Evolutionary conservation across 352 stramenopile species (phyloP), one percentile per base, ranked within the genome.

Genomic region (Phytopythium helicoides): DNA sequence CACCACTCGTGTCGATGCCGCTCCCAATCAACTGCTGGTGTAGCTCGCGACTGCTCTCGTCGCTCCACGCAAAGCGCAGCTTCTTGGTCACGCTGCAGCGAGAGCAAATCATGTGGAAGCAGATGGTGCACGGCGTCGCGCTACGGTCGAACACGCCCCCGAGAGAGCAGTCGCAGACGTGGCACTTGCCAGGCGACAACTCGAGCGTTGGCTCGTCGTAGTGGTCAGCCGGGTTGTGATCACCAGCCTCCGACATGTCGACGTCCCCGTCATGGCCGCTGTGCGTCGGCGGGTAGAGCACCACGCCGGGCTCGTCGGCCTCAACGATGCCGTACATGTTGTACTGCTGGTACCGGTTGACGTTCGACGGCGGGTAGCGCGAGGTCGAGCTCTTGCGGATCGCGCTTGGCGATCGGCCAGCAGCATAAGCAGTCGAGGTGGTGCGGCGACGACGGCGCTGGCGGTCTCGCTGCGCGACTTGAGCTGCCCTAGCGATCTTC

Each of bases 61-160:
- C 68, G 2, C 37, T 58, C 16, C 54, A 57, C 21, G 58, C 60
- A 41, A 82, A 75, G 36, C 59, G 66, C 47, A 82, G 51, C 33
- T 82, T 79, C 63, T 82, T 82, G 18, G 67, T 71, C 15, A 82
- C 50, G 33, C 60, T 70, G 54, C 72, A 82, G 51, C 66, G 72
- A 18, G 66, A 73, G 34, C 72, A 82, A 16, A 76, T 51, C 52
- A 68, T 68, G 44, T 75, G 62, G 19, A 47, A 41, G 35, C 55
- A 75, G 56, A 72, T 64, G 4, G 54, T 41, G 54, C 72, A 82
- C 0, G 58, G 62, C 7, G 42, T 39, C 21, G 62, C 63, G 19
- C 60, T 71, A 46, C 65, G 54, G 35, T 65, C 68, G 19, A 82
- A 56, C 16, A 82, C 22, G 16, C 54, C 62, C 15, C 60, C 58